Percentiles rank a stretch among this genome's conserved stretches.
Conservation (phyloP, 345 rosid species). For the Syzygium jambos region DNA sequence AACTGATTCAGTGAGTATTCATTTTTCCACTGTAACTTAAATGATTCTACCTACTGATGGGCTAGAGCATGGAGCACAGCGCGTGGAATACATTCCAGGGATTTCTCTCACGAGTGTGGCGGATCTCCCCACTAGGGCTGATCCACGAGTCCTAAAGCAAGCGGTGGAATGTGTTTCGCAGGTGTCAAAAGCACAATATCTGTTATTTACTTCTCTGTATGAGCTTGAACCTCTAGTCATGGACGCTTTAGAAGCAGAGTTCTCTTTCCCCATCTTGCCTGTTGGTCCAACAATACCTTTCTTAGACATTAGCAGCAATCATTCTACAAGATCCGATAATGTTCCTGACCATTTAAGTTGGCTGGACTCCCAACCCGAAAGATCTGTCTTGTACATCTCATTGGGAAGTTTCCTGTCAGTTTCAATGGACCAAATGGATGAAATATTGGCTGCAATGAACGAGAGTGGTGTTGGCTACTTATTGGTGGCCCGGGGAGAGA, state of each 20-base stretch:
- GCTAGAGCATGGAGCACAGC: conserved; percentile 24
- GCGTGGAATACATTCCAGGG: conserved; percentile 29
- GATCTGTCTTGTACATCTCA: conserved; percentile 26
- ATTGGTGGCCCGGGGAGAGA: conserved; percentile 28
- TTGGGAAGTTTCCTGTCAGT: conserved; percentile 31
- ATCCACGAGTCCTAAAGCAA: conserved; percentile 11
- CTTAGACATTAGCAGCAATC: not conserved
- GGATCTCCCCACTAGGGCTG: conserved; percentile 20
- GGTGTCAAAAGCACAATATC: conserved; percentile 36
- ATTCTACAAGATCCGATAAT: not conserved
- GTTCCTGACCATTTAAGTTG: conserved; percentile 8
- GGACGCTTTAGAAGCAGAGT: conserved; percentile 7
- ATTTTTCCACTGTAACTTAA: not conserved
- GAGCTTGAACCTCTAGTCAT: conserved; percentile 40
- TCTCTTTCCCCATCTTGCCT: conserved; percentile 13
- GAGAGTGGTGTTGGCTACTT: conserved; percentile 15
- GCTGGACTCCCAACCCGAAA: conserved; percentile 22
- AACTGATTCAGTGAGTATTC: not conserved
- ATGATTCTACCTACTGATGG: not conserved
- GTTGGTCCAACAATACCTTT: conserved; percentile 25
- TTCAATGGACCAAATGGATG: conserved; percentile 23
- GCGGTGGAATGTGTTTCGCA: conserved; percentile 30
- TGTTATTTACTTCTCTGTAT: conserved; percentile 35
- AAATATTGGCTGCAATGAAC: conserved; percentile 18
- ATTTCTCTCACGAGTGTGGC: conserved; percentile 15